Base-by-base conservation (phyloP, 148 eudicot species). In the Chenopodium formosanum region DNA sequence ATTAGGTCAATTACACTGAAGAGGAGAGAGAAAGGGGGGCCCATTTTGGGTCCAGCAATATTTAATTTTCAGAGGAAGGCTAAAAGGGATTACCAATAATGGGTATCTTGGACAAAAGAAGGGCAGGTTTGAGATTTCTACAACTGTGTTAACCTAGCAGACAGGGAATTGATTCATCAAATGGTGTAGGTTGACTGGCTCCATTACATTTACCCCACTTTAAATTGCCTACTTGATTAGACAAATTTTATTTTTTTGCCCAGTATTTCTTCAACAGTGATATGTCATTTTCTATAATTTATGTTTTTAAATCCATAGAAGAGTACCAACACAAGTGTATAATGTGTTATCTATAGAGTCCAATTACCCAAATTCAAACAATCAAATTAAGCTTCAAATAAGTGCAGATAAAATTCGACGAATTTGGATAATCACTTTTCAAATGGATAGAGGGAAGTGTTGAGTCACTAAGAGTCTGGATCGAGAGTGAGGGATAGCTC, bases 191-290 rank as follows among this genome's bases (percentile, higher is more conserved):
- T 89, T 83, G 86, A 88, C 89, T 79, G 80, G 73, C 76, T 68
- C 81, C 53, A 81, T 74, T 32, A 68, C 32, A 52, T 50, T 70
- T 60, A n/a, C 81, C 74, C 85, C 78, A 73, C 82, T 73, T 50
- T 19, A 50, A 50, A 50, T 23, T 81, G 85, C 65, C 78, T 78
- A 46, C 31, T 40, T 69, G 47, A 76, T 82, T 82, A 80, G 80
- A 81, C 84, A 79, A 76, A 14, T 78, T 65, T 60, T 66, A 44
- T 37, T 70, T 60, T 73, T 78, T 89, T 83, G 90, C 88, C 82
- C 86, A 58, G 72, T 75, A 84, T 83, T 19, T 70, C 78, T 83
- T 88, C 89, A 87, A 86, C 88, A 90, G 77, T 72, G 90, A 89
- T 88, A 80, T 23, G 25, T 60, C 69, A 64, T 48, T 40, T 70